Evolutionary conservation across 1,284 basidiomycete species (phyloP), one percentile per base, ranked within the genome.

Genomic region (Ceratobasidium papillatum): DNA sequence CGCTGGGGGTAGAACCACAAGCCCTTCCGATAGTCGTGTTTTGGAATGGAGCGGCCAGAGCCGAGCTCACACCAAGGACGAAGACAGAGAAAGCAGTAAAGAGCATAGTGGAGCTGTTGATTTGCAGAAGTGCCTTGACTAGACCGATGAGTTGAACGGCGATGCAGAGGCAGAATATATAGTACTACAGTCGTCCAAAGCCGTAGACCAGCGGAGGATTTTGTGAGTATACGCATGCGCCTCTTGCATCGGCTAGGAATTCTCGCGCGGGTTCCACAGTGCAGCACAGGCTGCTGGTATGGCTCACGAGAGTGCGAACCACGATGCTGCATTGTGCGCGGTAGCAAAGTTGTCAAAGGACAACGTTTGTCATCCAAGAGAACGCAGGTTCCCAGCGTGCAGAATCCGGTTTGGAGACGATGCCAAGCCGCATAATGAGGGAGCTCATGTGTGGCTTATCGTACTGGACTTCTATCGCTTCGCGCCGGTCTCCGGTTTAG

Each of bases 381-480:
- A 59, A 12, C 56, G 19, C 30, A 5, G 7, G 27, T 27, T 14
- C 17, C 32, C 27, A 25, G 32, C 54, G 14, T 34, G 30, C 12
- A 32, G 19, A 27, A 30, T n/a, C 22, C 49, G 14, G 30, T 14
- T 14, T 7, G 14, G 38, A 41, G 38, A 9, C n/a, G 9, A 12
- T 30, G 61, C 61, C 61, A 63, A 63, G 61, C 17, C 43, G 61
- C 61, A 63, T 63, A 47, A 27, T 7, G 22, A 47, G 36, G 19
- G 41, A 14, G 41, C 14, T 43, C 61, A 30, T 63, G 61, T 47
- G 61, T 63, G 22, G 58, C 61, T 59, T 59, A 59, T 59, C 56
- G 56, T 59, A n/a, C 17, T 38, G 56, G 9, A 22, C 56, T 59
- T 59, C 56, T 34, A 19, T 58, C 32, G 54, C 32, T 58, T 58